Conservation (phyloP, 106 monocot genomes). For the Iris macrosiphon region DNA sequence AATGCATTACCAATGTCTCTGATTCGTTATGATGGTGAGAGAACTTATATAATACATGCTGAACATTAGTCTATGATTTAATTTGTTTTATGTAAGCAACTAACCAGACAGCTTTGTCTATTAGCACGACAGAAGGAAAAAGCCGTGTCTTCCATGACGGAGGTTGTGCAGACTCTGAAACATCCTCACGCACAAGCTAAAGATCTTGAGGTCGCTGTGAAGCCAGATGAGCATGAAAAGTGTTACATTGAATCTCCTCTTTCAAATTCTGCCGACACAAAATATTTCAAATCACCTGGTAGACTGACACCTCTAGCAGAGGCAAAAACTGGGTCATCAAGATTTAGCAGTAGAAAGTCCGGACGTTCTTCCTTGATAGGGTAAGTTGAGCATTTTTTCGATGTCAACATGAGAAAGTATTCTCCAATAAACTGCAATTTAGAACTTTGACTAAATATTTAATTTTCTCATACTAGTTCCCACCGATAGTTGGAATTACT, state of each 20-base stretch:
- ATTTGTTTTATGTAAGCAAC: background rate
- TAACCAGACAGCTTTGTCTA: slow-evolving; percentile 8
- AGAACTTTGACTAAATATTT: too few relatives aligned
- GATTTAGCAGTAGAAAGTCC: slow-evolving; percentile 42
- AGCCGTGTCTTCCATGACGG: slow-evolving; percentile 62
- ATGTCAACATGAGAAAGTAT: too few relatives aligned
- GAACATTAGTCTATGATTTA: background rate
- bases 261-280: slow-evolving; percentile 20
- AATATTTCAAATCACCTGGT: slow-evolving; percentile 35
- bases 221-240: slow-evolving; percentile 21
- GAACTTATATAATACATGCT: background rate
- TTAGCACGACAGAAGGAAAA: slow-evolving; percentile 65
- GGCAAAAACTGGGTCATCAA: slow-evolving; percentile 30
- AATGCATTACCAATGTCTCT: slow-evolving; percentile 87
- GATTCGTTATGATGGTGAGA: slow-evolving; percentile 90
- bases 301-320: slow-evolving; percentile 41
- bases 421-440: too few relatives aligned
- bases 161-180: slow-evolving; percentile 72
- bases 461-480: too few relatives aligned
- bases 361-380: slow-evolving; percentile 68
- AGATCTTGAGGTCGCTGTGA: slow-evolving; percentile 17
- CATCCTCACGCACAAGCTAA: slow-evolving; percentile 32
- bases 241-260: slow-evolving; percentile 16
- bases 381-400: slow-evolving; percentile 47
- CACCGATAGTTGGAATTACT: too few relatives aligned